These are phyloP conservation scores for Fusarium anguioides DNA, from an alignment of 2,329 filamentous ascomycete species.

Conservation along the genomic window DNA sequence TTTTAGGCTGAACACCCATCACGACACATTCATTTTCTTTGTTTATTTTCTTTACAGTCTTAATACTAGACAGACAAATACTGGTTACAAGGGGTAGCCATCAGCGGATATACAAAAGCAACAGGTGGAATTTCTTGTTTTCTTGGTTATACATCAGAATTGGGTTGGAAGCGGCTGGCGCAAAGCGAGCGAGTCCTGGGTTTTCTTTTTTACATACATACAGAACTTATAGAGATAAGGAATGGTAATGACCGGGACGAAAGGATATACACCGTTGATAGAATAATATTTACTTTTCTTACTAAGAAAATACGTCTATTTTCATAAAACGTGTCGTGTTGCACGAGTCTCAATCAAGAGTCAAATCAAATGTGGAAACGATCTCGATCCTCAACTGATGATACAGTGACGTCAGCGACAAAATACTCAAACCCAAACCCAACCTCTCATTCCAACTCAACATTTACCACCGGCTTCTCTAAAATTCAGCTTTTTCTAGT, in stretches of 20 bases:
- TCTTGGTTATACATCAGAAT: conserved; percentile 1
- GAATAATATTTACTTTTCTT: neutral
- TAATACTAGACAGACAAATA: neutral
- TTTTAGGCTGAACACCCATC: conserved; percentile 52
- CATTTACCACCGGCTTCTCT: conserved; percentile 5
- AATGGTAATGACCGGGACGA: conserved; percentile 23
- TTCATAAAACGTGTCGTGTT: neutral
- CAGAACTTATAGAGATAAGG: conserved; percentile 18
- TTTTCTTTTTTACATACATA: conserved; percentile 4
- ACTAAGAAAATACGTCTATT: neutral
- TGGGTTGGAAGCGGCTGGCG: conserved; percentile 22
- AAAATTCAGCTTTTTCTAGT: conserved; percentile 5
- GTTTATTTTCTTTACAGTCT: neutral
- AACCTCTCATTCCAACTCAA: conserved; percentile 1
- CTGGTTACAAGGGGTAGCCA: neutral
- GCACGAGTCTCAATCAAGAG: neutral
- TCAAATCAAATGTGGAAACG: neutral
- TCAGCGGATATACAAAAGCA: conserved; percentile 1
- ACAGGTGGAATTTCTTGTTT: conserved; percentile 2
- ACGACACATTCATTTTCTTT: neutral
- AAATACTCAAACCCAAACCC: neutral
- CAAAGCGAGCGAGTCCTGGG: conserved; percentile 30
- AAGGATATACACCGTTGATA: conserved; percentile 17
- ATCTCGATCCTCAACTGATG: conserved; percentile 17
- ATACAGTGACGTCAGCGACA: conserved; percentile 34